These are phyloP conservation scores for Penicillium sp. DNA, from an alignment of 2,329 filamentous ascomycete species.

Conservation along the genomic window DNA sequence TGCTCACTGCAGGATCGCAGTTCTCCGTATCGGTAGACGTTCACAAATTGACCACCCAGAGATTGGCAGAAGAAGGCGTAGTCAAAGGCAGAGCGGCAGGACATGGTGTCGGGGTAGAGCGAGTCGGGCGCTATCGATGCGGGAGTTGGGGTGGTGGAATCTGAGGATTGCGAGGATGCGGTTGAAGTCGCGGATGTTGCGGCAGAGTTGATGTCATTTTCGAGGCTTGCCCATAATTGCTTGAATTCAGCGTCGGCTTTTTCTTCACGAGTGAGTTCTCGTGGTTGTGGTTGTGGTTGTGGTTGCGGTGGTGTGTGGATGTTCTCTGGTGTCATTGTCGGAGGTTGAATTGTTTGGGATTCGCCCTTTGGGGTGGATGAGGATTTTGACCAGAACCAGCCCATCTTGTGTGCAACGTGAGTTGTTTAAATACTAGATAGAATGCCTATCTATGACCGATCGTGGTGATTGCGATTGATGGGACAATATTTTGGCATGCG, in stretches of 20 bases:
- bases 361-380: conserved; percentile 34
- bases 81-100: conserved; percentile 89
- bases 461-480: neutral
- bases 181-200: conserved; percentile 19
- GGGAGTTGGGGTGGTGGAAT: conserved; percentile 20
- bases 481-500: neutral
- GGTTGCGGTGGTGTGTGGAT: conserved; percentile 24
- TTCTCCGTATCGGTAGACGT: conserved; percentile 84
- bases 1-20: conserved; percentile 79
- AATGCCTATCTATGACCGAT: neutral
- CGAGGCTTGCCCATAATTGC: conserved; percentile 57
- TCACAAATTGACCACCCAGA: conserved; percentile 86
- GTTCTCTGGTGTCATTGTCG: conserved; percentile 19
- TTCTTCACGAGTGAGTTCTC: conserved; percentile 48
- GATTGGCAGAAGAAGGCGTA: conserved; percentile 92
- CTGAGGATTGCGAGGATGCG: conserved; percentile 11
- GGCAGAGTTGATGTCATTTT: conserved; percentile 36
- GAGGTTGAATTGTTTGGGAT: conserved; percentile 24
- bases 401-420: conserved; percentile 39
- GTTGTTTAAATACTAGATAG: neutral
- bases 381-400: conserved; percentile 51
- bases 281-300: conserved; percentile 31
- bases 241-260: conserved; percentile 61
- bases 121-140: conserved; percentile 63
- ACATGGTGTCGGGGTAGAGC: conserved; percentile 80